Percentiles rank a stretch among this genome's conserved stretches.
These are phyloP conservation scores for Mycena citricolor DNA, from an alignment of 1,284 basidiomycete species.

Conservation along the genomic window DNA sequence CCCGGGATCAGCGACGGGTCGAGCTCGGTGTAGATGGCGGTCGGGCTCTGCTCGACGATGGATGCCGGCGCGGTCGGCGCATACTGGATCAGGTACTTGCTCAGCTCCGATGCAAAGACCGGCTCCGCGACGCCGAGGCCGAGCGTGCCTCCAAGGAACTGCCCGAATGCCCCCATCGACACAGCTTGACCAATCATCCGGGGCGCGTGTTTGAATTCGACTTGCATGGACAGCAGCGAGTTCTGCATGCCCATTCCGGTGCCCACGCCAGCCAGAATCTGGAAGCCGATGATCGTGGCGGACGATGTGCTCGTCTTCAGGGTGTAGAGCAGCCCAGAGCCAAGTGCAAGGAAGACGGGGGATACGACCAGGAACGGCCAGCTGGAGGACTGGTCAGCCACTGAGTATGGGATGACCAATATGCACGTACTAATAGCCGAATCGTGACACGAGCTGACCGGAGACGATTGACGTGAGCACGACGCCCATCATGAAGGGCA, in stretches of 20 bases:
- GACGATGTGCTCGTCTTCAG: conserved; percentile 31
- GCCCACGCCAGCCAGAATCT: conserved; percentile 34
- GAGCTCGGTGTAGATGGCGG: conserved; percentile 5
- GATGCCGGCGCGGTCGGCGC: conserved; percentile 16
- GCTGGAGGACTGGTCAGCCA: conserved; percentile 3
- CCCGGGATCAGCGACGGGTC: conserved; percentile 4
- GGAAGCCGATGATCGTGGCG: conserved; percentile 39
- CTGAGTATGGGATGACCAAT: not conserved
- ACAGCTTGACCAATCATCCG: conserved; percentile 22
- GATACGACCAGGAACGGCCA: conserved; percentile 26
- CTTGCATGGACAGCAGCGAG: conserved; percentile 24
- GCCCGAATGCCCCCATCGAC: conserved; percentile 18
- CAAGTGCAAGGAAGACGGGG: conserved; percentile 26
- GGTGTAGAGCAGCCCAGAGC: conserved; percentile 44
- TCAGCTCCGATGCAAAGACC: conserved; percentile 20
- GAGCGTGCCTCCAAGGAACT: conserved; percentile 25
- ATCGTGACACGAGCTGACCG: conserved; percentile 33
- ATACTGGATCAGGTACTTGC: conserved; percentile 11
- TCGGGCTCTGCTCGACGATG: conserved; percentile 8
- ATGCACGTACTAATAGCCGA: conserved; percentile 13
- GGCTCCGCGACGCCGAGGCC: conserved; percentile 23
- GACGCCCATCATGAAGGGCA: conserved; percentile 39
- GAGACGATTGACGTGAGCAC: conserved; percentile 37
- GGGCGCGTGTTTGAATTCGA: conserved; percentile 21
- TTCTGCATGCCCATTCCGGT: conserved; percentile 17